Percentiles rank a stretch among this genome's conserved stretches.
phyloP scores from a whole-genome alignment of 2,329 filamentous ascomycete genomes.

The Fonsecaea multimorphosa region DNA sequence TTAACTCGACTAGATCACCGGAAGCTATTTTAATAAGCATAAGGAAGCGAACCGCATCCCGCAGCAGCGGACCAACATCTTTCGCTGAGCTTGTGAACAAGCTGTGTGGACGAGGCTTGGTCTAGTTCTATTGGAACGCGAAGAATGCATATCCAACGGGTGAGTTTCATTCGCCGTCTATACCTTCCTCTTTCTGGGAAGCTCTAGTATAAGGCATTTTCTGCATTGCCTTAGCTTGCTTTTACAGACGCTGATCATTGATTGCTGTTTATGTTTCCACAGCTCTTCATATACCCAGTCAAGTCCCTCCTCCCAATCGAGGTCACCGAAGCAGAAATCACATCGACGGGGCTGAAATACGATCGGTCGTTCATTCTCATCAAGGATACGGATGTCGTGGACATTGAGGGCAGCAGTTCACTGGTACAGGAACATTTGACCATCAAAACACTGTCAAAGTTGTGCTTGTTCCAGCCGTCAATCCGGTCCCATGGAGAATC shows the following conservation, averaged over 20 bases:
- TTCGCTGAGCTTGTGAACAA: neutral
- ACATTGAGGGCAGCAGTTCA: neutral
- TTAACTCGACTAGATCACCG: neutral
- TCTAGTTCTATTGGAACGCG: neutral
- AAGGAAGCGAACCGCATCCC: neutral
- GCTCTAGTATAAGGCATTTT: neutral
- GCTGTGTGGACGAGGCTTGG: neutral
- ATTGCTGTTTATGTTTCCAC: neutral
- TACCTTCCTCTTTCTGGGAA: neutral
- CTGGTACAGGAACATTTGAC: constrained; percentile 15
- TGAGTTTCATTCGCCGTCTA: neutral
- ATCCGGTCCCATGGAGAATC: neutral
- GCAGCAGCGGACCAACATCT: neutral
- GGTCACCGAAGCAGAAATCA: constrained; percentile 12
- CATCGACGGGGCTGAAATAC: constrained; percentile 16
- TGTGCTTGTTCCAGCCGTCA: constrained; percentile 22
- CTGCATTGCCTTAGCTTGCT: neutral
- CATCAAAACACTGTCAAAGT: constrained; percentile 25
- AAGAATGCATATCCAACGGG: constrained; percentile 13
- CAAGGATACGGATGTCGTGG: constrained; percentile 4
- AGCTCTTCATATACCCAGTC: constrained; percentile 28
- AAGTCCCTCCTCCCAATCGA: constrained; percentile 24
- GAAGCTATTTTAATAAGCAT: neutral
- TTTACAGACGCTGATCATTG: neutral
- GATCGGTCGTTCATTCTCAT: constrained; percentile 24